phyloP scores from a whole-genome alignment of 768 basidiomycete species.

The Suillus luteus region DNA sequence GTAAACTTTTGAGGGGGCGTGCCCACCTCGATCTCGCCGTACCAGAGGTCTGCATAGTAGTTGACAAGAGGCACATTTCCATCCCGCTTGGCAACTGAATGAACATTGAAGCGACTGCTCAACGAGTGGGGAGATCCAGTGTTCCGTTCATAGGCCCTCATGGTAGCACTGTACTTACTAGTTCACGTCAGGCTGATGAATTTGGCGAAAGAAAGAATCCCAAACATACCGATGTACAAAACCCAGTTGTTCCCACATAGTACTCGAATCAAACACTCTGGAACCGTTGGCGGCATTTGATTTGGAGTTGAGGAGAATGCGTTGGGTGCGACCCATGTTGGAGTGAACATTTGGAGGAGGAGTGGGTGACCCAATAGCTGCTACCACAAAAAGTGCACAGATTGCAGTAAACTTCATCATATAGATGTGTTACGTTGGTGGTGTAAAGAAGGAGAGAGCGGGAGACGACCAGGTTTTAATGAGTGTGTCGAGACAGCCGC shows the following conservation, averaged over 20 bases:
- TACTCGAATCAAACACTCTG: background rate
- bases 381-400: background rate
- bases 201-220: background rate
- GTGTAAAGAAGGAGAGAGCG: background rate
- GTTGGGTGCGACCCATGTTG: background rate
- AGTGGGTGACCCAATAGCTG: background rate
- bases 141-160: conserved; percentile 44
- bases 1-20: conserved; percentile 43
- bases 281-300: background rate
- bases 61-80: conserved; percentile 33
- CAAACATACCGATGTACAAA: background rate
- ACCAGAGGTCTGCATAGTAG: conserved; percentile 21
- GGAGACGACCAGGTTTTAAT: background rate
- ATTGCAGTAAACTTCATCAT: background rate
- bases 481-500: background rate
- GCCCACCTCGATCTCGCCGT: conserved; percentile 38
- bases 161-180: conserved; percentile 45
- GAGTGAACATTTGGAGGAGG: background rate
- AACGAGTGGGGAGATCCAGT: conserved; percentile 40
- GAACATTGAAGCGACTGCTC: conserved; percentile 14
- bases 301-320: background rate
- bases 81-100: conserved; percentile 14
- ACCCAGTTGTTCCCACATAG: background rate
- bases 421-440: background rate
- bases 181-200: background rate